Percentiles rank a stretch among this genome's conserved stretches.
phyloP scores from a whole-genome alignment of 192 early-diverging fungal genomes.

The Coemansia sp. region DNA sequence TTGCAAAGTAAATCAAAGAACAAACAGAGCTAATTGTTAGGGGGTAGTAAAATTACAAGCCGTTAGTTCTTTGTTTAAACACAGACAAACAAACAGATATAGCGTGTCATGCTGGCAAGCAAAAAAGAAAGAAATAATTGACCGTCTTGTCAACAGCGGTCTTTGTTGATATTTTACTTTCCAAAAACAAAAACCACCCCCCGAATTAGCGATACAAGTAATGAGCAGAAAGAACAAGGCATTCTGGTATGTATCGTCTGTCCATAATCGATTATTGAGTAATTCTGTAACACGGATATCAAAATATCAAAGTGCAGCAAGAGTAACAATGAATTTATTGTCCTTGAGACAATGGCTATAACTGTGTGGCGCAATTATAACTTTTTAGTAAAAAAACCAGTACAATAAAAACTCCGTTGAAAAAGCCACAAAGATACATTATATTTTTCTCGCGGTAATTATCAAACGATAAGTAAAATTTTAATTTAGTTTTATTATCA shows the following conservation, averaged over 20 bases:
- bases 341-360: background rate
- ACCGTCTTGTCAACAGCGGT: background rate
- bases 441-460: background rate
- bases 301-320: background rate
- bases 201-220: background rate
- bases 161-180: background rate
- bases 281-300: background rate
- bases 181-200: background rate
- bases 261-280: background rate
- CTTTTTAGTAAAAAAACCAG: background rate
- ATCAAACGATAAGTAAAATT: background rate
- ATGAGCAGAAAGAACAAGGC: no score
- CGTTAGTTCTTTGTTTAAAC: background rate
- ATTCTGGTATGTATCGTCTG: background rate
- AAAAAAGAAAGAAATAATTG: background rate
- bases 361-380: background rate
- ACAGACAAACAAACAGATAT: slow-evolving; percentile 1
- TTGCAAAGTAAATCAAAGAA: background rate
- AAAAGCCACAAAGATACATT: background rate
- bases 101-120: no score
- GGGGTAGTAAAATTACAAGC: slow-evolving; percentile 10
- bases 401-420: no score
- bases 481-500: slow-evolving; percentile 3
- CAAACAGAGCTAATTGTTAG: background rate
- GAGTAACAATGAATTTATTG: background rate